Percentiles rank a stretch among this genome's conserved stretches.
Conservation (phyloP, 805 yeast genomes). For the Danielia oregonensis region DNA sequence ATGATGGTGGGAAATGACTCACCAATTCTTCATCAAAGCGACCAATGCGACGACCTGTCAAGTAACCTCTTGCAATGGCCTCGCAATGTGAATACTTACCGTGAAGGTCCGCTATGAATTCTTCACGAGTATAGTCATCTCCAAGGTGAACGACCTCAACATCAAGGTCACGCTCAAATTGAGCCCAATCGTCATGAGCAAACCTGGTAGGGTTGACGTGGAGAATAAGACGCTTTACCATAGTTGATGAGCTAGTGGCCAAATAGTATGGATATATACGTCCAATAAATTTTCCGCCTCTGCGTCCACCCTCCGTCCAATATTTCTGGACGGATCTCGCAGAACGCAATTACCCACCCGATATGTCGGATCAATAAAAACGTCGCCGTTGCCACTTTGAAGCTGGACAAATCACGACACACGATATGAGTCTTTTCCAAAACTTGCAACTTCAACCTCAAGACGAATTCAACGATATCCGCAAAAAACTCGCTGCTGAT, state of each 20-base stretch:
- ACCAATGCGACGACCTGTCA: conserved; percentile 37
- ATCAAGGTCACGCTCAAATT: neutral
- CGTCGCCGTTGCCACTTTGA: too few species aligned
- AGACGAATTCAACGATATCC: conserved; percentile 6
- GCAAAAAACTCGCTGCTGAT: conserved; percentile 1
- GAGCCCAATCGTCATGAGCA: conserved; percentile 1
- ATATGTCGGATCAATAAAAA: too few species aligned
- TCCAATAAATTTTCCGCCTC: too few species aligned
- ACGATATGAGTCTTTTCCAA: conserved; percentile 4
- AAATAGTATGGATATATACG: too few species aligned
- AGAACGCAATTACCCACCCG: too few species aligned
- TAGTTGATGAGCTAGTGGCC: too few species aligned
- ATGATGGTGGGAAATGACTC: conserved; percentile 28
- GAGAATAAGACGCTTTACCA: too few species aligned
- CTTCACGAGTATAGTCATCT: conserved; percentile 27
- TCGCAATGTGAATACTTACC: conserved; percentile 33
- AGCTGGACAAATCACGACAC: too few species aligned
- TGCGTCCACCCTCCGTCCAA: too few species aligned
- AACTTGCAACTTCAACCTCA: conserved; percentile 2
- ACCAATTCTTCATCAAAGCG: conserved; percentile 43
- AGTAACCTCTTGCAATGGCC: conserved; percentile 42
- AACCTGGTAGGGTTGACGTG: conserved; percentile 1
- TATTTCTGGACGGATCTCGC: too few species aligned
- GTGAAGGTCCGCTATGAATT: conserved; percentile 30
- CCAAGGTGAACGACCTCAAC: neutral